Percentiles rank a stretch among this genome's conserved stretches.
These are phyloP conservation scores for Penicillium palitans DNA, from an alignment of 2,329 filamentous ascomycete genomes.

Conservation along the genomic window DNA sequence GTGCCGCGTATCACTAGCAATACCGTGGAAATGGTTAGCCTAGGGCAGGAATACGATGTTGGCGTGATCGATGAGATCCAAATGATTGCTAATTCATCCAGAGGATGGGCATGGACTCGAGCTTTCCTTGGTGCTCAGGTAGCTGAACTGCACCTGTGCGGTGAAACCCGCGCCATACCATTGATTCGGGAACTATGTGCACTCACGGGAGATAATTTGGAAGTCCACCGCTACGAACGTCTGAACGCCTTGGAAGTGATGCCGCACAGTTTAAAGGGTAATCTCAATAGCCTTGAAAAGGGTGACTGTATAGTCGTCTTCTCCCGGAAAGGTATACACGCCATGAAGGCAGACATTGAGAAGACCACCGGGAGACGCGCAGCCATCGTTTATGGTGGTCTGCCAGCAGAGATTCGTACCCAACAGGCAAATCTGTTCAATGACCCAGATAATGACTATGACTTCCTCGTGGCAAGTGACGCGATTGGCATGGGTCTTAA, in stretches of 20 bases:
- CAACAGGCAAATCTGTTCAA: conserved; percentile 93
- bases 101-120: conserved; percentile 93
- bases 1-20: conserved; percentile 69
- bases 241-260: conserved; percentile 74
- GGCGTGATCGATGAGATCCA: conserved; percentile 98
- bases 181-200: conserved; percentile 76
- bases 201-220: conserved; percentile 75
- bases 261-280: conserved; percentile 60
- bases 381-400: conserved; percentile 86
- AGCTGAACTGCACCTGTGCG: conserved; percentile 88
- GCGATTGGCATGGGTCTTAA: conserved; percentile 98
- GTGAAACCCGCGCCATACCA: conserved; percentile 78
- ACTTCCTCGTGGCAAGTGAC: conserved; percentile 89
- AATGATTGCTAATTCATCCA: conserved; percentile 79
- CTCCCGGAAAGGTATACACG: conserved; percentile 77
- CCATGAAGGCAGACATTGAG: conserved; percentile 76
- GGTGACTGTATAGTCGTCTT: conserved; percentile 91
- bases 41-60: conserved; percentile 68
- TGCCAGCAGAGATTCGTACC: conserved; percentile 89
- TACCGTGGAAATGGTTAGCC: conserved; percentile 85
- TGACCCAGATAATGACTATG: conserved; percentile 91
- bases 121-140: conserved; percentile 85
- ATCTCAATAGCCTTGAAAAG: conserved; percentile 70
- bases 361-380: conserved; percentile 72
- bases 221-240: conserved; percentile 80